Conservation (phyloP, 2,329 filamentous ascomycete genomes). For the Akanthomyces dipterigenus region DNA sequence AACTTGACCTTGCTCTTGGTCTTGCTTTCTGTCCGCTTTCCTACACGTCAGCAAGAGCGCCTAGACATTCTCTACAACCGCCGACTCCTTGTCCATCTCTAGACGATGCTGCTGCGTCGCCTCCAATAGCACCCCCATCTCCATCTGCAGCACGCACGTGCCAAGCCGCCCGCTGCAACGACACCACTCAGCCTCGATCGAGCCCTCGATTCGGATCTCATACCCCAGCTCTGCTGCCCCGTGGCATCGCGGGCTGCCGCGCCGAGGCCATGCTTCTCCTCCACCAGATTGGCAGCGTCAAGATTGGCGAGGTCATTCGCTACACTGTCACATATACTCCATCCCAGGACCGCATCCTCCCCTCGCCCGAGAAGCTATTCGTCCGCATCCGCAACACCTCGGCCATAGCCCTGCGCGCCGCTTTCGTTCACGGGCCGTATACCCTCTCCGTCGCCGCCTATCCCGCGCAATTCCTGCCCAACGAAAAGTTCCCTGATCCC, state of each 20-base stretch:
- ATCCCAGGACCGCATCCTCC: conserved; percentile 79
- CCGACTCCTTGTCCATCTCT: background rate
- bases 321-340: conserved; percentile 91
- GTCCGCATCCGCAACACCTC: conserved; percentile 90
- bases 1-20: background rate
- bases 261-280: conserved; percentile 69
- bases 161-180: background rate
- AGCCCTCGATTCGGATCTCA: background rate
- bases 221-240: background rate
- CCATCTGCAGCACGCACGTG: conserved; percentile 10
- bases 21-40: background rate
- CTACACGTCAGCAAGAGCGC: background rate
- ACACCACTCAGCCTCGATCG: background rate
- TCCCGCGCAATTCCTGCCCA: conserved; percentile 75
- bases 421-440: conserved; percentile 94
- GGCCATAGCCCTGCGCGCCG: conserved; percentile 82
- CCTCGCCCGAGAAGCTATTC: conserved; percentile 71
- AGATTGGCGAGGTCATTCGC: conserved; percentile 89
- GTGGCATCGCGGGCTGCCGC: background rate
- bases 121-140: background rate
- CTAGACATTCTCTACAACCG: background rate
- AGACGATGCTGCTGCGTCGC: background rate
- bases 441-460: conserved; percentile 83
- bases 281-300: conserved; percentile 85
- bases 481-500: conserved; percentile 65